phyloP scores from a whole-genome alignment of 345 rosid species.

The Boechera stricta region DNA sequence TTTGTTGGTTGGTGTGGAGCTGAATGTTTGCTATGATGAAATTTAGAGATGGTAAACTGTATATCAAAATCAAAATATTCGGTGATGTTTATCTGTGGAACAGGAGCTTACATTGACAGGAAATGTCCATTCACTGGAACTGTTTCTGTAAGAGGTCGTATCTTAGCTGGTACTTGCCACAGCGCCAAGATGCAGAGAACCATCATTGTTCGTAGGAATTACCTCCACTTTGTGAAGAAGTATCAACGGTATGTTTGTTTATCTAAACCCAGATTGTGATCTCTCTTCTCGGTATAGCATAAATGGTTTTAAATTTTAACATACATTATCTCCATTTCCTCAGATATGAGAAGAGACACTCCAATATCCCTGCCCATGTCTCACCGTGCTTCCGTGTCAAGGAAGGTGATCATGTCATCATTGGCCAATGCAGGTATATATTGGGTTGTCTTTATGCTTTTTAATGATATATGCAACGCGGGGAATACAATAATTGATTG shows the following conservation, averaged over 20 bases:
- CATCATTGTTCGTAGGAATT: slow-evolving; percentile 84
- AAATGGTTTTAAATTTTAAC: too few species aligned
- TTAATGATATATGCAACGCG: not conserved
- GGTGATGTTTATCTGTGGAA: not conserved
- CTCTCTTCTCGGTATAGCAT: too few species aligned
- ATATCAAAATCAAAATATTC: not conserved
- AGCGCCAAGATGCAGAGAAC: slow-evolving; percentile 94
- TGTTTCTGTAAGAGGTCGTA: slow-evolving; percentile 92
- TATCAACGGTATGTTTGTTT: slow-evolving; percentile 66
- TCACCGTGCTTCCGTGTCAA: slow-evolving; percentile 83
- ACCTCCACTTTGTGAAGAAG: slow-evolving; percentile 89
- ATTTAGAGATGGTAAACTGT: not conserved
- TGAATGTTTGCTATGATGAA: not conserved
- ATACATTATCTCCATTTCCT: too few species aligned
- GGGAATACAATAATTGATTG: not conserved
- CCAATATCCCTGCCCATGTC: slow-evolving; percentile 69
- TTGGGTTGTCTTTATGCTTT: not conserved
- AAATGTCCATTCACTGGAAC: slow-evolving; percentile 93
- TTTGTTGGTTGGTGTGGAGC: not conserved
- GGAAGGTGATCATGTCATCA: slow-evolving; percentile 75
- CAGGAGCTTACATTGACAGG: slow-evolving; percentile 84
- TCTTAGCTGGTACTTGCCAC: slow-evolving; percentile 92
- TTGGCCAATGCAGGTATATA: slow-evolving; percentile 80
- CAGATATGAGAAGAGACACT: slow-evolving; percentile 82
- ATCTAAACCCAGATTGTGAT: too few species aligned